Evolutionary conservation across 2,329 filamentous ascomycete species (phyloP).

Genomic region (Pleomassaria siparia): DNA sequence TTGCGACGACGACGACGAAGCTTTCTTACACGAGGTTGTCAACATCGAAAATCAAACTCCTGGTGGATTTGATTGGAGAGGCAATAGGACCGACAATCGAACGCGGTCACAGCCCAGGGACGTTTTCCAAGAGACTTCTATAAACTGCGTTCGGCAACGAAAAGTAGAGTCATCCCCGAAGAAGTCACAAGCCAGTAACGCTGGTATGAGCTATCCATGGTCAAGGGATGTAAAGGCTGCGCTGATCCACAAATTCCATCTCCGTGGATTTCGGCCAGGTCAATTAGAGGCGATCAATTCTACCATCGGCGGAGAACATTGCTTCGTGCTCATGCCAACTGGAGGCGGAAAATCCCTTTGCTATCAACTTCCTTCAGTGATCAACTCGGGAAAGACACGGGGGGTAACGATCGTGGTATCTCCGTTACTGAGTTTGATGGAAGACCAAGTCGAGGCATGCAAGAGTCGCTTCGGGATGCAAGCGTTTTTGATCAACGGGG

Average conservation of each 20-base stretch:
- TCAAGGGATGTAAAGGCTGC: constrained; percentile 79
- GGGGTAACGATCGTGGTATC: constrained; percentile 96
- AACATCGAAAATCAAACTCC: constrained; percentile 45
- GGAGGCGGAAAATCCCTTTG: constrained; percentile 96
- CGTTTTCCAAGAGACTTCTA: constrained; percentile 36
- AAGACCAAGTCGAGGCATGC: constrained; percentile 90
- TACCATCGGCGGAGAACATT: constrained; percentile 81
- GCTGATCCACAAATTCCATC: constrained; percentile 80
- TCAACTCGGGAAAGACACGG: constrained; percentile 75
- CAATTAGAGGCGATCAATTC: constrained; percentile 96
- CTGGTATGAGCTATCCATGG: constrained; percentile 61
- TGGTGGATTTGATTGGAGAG: constrained; percentile 30
- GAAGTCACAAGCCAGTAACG: constrained; percentile 27
- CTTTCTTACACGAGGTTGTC: constrained; percentile 44
- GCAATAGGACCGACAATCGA: constrained; percentile 19
- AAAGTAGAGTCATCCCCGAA: constrained; percentile 26
- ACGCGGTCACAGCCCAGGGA: constrained; percentile 17
- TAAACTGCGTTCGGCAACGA: constrained; percentile 19
- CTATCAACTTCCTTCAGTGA: constrained; percentile 89
- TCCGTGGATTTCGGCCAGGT: constrained; percentile 84
- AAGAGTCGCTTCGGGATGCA: constrained; percentile 68
- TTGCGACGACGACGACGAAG: constrained; percentile 35
- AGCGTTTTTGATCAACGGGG: constrained; percentile 80
- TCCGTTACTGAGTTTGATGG: constrained; percentile 91
- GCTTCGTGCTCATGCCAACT: constrained; percentile 96